Conservation (phyloP, 139 green algal genomes). For the Tetradesmus lagerheimii region DNA sequence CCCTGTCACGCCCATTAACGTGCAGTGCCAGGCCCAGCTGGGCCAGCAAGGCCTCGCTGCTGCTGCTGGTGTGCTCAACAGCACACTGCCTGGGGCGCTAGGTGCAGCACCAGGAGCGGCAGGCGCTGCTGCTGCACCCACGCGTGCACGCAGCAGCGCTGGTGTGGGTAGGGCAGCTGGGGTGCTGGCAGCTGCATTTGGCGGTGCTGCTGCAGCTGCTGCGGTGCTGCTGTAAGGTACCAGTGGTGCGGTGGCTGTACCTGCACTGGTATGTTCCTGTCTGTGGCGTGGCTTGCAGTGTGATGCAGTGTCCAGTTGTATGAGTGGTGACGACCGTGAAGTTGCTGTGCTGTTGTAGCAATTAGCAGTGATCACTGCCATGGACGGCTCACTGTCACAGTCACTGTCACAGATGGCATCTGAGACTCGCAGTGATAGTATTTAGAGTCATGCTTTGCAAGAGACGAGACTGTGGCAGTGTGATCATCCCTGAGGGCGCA, state of each 20-base stretch:
- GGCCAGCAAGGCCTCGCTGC: background rate
- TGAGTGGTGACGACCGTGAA: too few species aligned
- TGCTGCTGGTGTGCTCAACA: background rate
- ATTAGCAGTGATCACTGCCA: too few species aligned
- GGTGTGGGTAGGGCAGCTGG: background rate
- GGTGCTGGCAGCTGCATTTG: background rate
- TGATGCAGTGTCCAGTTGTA: too few species aligned
- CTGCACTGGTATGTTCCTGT: too few species aligned
- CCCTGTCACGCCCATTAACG: constrained; percentile 37
- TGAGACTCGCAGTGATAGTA: too few species aligned
- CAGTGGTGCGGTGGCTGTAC: background rate
- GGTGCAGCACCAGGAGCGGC: constrained; percentile 1
- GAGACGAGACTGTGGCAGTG: too few species aligned
- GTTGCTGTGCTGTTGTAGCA: too few species aligned
- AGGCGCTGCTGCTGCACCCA: background rate
- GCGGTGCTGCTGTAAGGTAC: background rate
- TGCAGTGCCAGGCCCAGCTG: constrained; percentile 21
- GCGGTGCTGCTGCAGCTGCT: background rate
- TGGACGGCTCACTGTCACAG: too few species aligned
- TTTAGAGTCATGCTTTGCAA: too few species aligned
- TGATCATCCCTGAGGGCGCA: too few species aligned
- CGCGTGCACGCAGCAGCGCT: background rate
- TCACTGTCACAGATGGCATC: too few species aligned
- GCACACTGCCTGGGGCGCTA: background rate
- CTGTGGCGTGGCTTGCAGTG: too few species aligned